Evolutionary conservation across 2,329 filamentous ascomycete species (phyloP), one percentile per base, ranked within the genome.

Genomic region (Fusarium sarcochroum): DNA sequence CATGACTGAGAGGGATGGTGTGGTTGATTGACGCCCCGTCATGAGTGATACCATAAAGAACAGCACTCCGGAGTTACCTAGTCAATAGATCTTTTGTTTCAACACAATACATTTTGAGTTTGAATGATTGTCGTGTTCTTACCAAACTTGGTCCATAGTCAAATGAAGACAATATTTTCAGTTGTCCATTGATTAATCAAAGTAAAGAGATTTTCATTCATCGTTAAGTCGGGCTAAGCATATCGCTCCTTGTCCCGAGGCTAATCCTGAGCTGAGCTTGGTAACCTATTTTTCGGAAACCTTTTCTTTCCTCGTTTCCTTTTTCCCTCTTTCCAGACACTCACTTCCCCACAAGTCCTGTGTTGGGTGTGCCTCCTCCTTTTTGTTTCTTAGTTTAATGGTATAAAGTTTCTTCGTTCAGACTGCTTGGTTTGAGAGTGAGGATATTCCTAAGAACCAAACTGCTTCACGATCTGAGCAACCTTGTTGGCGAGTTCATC

Each of bases 401-500:
- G 45, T 63, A 68, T 58, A 68, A 51, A 44, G 41, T 58, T 47
- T 13, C n/a, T 54, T 66, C 35, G 50, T 48, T 58, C 52, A 47
- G 46, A 34, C 46, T 35, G 52, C 49, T 63, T 53, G 20, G 23
- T 35, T 30, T 15, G 44, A 40, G 38, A 14, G 35, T 48, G 14
- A 44, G 37, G 50, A 61, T 53, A 55, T 42, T 51, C 53, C 56
- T 65, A 80, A 34, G 78, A 78, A 46, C 78, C 79, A 60, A 74
- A 87, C 72, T 90, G 87, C 79, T 90, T 88, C 60, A 96, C 90
- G 66, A 94, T 88, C 69, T 89, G 86, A 17, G 91, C 90, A 47
- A 98, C 93, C 78, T 93, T 93, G 73, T 90, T 90, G 59, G 94
- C 93, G 66, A 98, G 86, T 79, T 97, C 94, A 75, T 98, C 94